Base-by-base conservation (phyloP, 371 early-diverging fungal species). In the Mucor piriformis region DNA sequence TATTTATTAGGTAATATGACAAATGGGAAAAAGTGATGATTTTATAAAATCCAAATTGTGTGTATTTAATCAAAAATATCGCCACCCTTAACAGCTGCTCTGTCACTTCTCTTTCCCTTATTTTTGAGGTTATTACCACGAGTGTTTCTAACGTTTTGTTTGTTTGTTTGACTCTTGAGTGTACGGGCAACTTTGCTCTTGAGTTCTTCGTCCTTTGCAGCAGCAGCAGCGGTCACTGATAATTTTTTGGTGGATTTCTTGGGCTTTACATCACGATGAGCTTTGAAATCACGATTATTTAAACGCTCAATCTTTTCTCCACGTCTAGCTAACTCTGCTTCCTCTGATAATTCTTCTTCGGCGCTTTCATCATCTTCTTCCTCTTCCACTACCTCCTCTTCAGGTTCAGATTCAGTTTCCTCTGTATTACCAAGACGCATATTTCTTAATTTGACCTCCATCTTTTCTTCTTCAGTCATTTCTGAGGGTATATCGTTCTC, bases 281-380 rank as follows among this genome's bases (percentile, higher is more conserved):
- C 86, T 43, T 84, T 82, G 58, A 69, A 87, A 8, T 72, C 72
- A 25, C 85, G 73, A 65, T 88, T 86, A 66, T 82, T 83, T 49
- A 75, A 57, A 16, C 64, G 56, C 46, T 66, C 67, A 24, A 70
- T 64, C 42, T 66, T 65, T 50, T 61, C 61, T 18, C 67, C 58
- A 21, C 69, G 50, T 37, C 46, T 43, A 18, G 67, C 81, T 6
- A 64, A 18, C 18, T 72, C 70, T 10, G 59, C 61, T 25, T 66
- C 64, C 23, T 70, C 66, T 15, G 63, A 63, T 16, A 52, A 59
- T 54, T 70, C 72, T 3, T 72, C 67, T 37, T 69, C 67, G 2
- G 69, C 63, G 27, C 76, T 68, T 15, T 61, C 69, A 0, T 64
- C 53, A 50, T 60, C 71, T 32, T 65, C 60, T 13, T 66, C 66